Evolutionary conservation across 1,284 basidiomycete species (phyloP), one percentile per base, ranked within the genome.

Genomic region (Gymnopus androsaceus): DNA sequence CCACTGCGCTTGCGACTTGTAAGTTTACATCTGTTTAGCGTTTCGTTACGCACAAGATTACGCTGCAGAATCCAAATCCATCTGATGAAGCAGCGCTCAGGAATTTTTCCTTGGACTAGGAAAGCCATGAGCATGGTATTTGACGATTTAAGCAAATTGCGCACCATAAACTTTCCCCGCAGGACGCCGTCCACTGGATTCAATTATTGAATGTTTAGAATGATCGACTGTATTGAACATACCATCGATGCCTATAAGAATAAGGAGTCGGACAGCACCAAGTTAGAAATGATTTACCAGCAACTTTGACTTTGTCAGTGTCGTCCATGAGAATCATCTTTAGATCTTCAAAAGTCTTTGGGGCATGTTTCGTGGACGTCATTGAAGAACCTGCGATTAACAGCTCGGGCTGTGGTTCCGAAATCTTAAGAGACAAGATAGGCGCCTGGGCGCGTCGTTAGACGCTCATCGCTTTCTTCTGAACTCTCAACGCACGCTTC

Each of bases 61-160:
- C 92, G 61, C 90, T 92, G 72, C 92, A 95, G 75, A 96, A 97
- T 3, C 92, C 92, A 69, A 96, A 95, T 0, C 93, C 92, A 56
- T 89, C 84, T 3, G 86, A 83, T 57, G 88, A 85, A n/a, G 82
- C 90, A 0, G 91, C 88, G 47, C 87, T 89, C 28, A 98, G 69
- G 67, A 99, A 97, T 74, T 99, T 99, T 53, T 87, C 80, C 74
- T 92, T 97, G 28, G 90, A 92, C 89, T 92, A 46, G 49, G 48
- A 42, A 33, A 11, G 49, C 14, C 0, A 28, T 37, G 12, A 50
- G 36, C 3, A 27, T 19, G 12, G 19, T 14, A 25, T 27, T 41
- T 37, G 25, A 17, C 2, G 27, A 12, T 12, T 9, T 59, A 75
- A 54, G 60, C 9, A 4, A 37, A 23, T 12, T n/a, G 1, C 31